Conservation (phyloP, 2,329 filamentous ascomycete genomes). For the Pyrenochaeta sp. region DNA sequence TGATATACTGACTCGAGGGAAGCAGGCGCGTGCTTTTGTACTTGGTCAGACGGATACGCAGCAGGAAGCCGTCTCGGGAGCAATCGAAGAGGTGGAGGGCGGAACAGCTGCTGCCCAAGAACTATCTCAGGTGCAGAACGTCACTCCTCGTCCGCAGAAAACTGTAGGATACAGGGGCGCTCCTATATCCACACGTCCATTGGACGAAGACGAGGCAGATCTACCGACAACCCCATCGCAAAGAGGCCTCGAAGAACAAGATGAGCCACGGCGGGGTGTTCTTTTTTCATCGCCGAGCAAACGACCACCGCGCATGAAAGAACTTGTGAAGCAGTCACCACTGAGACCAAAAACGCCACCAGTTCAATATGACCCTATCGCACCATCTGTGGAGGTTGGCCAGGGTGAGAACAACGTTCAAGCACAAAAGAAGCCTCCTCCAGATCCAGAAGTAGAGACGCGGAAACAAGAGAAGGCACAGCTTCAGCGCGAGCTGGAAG, state of each 20-base stretch:
- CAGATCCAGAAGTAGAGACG: constrained; percentile 36
- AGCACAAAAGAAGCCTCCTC: constrained; percentile 15
- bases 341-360: constrained; percentile 20
- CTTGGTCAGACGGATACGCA: constrained; percentile 21
- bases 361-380: constrained; percentile 20
- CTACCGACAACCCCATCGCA: constrained; percentile 33
- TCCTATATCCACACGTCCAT: not conserved
- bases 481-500: constrained; percentile 38
- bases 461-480: constrained; percentile 41
- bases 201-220: constrained; percentile 26
- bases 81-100: not conserved
- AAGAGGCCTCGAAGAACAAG: constrained; percentile 17
- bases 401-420: constrained; percentile 1
- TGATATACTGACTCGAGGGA: constrained; percentile 23
- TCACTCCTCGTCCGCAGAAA: constrained; percentile 19
- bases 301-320: constrained; percentile 30
- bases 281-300: constrained; percentile 46
- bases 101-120: constrained; percentile 9
- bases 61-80: constrained; percentile 2
- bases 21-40: constrained; percentile 30
- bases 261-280: constrained; percentile 33
- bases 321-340: constrained; percentile 23
- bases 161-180: not conserved
- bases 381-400: constrained; percentile 19
- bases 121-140: constrained; percentile 4